phyloP scores from a whole-genome alignment of 148 eudicot genomes.

The Spergularia marina region DNA sequence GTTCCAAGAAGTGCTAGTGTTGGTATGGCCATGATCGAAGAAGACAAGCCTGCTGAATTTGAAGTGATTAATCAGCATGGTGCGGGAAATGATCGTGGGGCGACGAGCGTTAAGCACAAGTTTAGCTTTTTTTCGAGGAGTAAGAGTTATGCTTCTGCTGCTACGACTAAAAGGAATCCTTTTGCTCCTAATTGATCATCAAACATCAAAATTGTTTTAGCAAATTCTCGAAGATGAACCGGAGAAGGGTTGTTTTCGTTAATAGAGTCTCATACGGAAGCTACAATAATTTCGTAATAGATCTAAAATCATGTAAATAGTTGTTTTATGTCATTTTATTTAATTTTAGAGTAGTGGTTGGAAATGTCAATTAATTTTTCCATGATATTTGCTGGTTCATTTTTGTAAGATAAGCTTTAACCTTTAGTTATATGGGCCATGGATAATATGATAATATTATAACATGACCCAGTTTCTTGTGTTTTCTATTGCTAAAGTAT shows the following conservation, averaged over 20 bases:
- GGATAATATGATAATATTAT: background rate
- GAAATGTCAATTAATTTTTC: background rate
- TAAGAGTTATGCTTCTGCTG: conserved; percentile 24
- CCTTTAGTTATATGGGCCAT: background rate
- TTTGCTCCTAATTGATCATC: conserved; percentile 11
- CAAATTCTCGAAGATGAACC: too few relatives aligned
- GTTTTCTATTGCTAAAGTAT: background rate
- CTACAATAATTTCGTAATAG: too few relatives aligned
- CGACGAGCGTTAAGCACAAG: conserved; percentile 2
- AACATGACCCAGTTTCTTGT: background rate
- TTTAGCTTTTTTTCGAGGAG: conserved; percentile 33
- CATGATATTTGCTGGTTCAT: background rate
- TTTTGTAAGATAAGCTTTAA: background rate
- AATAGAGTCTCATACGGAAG: too few relatives aligned
- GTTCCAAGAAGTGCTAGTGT: conserved; percentile 65
- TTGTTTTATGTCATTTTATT: too few relatives aligned
- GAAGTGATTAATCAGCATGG: background rate
- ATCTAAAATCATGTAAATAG: too few relatives aligned
- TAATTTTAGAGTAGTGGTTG: background rate
- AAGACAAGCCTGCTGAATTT: conserved; percentile 45
- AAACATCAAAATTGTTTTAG: too few relatives aligned
- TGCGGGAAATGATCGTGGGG: background rate
- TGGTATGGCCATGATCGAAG: conserved; percentile 75
- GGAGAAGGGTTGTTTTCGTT: too few relatives aligned
- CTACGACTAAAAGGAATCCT: conserved; percentile 9